Base-by-base conservation (phyloP, 2,329 filamentous ascomycete genomes). In the Pseudocercospora vitis region DNA sequence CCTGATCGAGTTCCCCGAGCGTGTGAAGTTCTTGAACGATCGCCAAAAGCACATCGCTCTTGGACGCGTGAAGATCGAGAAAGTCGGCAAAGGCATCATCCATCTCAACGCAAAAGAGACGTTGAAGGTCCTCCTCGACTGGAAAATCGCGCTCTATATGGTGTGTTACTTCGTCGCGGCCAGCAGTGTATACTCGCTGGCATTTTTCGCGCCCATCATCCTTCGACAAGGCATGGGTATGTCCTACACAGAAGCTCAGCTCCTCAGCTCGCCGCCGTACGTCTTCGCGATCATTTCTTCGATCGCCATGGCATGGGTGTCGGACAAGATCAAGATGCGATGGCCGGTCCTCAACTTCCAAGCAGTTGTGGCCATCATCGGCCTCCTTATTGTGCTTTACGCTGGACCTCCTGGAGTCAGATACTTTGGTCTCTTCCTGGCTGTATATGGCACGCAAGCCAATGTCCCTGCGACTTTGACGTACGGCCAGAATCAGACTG, bases 141-240 rank as follows among this genome's bases (percentile, higher is more conserved):
- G 63, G 63, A 69, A 69, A 31, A 50, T 69, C n/a, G 53, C 58
- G 26, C 52, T 66, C 12, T 69, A 67, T 55, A 63, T 57, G 3
- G 19, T 69, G 4, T 63, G 68, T 37, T 67, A 68, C 57, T 69
- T 68, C 45, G 61, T 68, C 3, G 62, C 61, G 4, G 65, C 63
- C 1, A 68, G 66, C 2, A 64, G 87, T 49, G 80, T 80, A 3
- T 92, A 92, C 68, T 83, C 87, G 0, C 80, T 94, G 7, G 86
- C 87, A 2, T 92, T 88, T 70, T 92, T 91, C 66, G 73, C 91
- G 3, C 88, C 89, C 5, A 82, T 91, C 64, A 88, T 94, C 62
- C 81, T 95, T 4, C 65, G 67, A 7, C 60, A 72, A 19, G 78
- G 78, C 14, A 81, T 91, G 76, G 80, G 81, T 11, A 91, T 89